Percentiles rank a stretch among this genome's conserved stretches.
Evolutionary conservation across 2,329 filamentous ascomycete genomes (phyloP).

Genomic region (Trichoderma sp.): DNA sequence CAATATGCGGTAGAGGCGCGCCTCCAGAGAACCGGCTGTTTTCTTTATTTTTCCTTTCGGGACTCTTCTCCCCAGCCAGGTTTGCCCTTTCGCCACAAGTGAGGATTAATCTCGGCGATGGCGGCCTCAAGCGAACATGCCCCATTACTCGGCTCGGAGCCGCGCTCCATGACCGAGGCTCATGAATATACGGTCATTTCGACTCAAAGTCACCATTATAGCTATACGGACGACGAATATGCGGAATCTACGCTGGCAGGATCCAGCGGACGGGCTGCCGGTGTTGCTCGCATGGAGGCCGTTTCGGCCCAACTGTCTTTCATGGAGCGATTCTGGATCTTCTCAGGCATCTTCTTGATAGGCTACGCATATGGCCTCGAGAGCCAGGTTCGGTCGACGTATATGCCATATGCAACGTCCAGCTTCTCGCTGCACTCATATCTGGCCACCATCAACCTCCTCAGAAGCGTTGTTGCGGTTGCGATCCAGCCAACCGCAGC

Average conservation of each 20-base stretch:
- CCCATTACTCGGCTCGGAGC: slow-evolving; percentile 14
- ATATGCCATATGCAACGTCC: slow-evolving; percentile 54
- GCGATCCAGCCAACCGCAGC: slow-evolving; percentile 57
- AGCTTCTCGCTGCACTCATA: slow-evolving; percentile 52
- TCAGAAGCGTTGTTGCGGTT: slow-evolving; percentile 57
- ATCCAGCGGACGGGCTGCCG: slow-evolving; percentile 27
- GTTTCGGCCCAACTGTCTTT: slow-evolving; percentile 45
- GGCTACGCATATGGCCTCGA: slow-evolving; percentile 60
- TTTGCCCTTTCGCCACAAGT: not conserved
- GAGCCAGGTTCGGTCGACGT: slow-evolving; percentile 48
- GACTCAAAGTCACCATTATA: not conserved
- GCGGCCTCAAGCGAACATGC: slow-evolving; percentile 3
- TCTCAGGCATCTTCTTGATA: slow-evolving; percentile 55
- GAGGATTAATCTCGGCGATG: slow-evolving; percentile 1
- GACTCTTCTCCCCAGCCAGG: not conserved
- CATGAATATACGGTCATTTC: slow-evolving; percentile 1
- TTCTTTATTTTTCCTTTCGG: not conserved
- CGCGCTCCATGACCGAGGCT: slow-evolving; percentile 10
- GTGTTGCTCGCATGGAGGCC: slow-evolving; percentile 52
- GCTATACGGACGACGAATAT: not conserved
- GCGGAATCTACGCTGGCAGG: not conserved
- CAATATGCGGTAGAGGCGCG: not conserved
- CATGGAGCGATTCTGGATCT: slow-evolving; percentile 49
- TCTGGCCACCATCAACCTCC: slow-evolving; percentile 55
- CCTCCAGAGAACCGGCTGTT: not conserved